Conservation (phyloP, 2,329 filamentous ascomycete species). For the Ciborinia camelliae region DNA sequence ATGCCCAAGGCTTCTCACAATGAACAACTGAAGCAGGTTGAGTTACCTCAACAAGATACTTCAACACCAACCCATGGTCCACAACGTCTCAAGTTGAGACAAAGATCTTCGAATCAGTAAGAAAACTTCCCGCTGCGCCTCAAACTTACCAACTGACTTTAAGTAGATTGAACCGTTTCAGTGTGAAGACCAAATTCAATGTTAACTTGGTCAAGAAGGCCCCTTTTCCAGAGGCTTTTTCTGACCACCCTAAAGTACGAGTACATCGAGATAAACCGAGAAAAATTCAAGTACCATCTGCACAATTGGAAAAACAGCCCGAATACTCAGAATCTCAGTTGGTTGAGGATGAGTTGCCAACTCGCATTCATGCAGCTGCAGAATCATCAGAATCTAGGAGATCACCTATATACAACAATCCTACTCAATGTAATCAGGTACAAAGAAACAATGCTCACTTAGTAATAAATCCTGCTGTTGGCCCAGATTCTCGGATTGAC, state of each 20-base stretch:
- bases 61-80: background rate
- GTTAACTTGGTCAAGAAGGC: background rate
- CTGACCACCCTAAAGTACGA: background rate
- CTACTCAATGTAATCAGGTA: background rate
- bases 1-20: background rate
- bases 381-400: background rate
- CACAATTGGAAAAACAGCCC: background rate
- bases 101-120: background rate
- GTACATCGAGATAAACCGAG: background rate
- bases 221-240: conserved; percentile 3
- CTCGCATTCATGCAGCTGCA: background rate
- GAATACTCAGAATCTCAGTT: background rate
- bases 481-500: background rate
- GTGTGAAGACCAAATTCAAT: background rate
- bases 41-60: background rate
- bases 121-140: background rate
- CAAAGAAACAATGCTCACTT: background rate
- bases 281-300: background rate
- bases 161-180: background rate
- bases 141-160: background rate
- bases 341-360: background rate
- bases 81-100: background rate
- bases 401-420: background rate
- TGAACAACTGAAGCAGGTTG: background rate
- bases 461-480: background rate